Evolutionary conservation across 495 filamentous ascomycete species (phyloP).

Genomic region (Penicillium goetzii): DNA sequence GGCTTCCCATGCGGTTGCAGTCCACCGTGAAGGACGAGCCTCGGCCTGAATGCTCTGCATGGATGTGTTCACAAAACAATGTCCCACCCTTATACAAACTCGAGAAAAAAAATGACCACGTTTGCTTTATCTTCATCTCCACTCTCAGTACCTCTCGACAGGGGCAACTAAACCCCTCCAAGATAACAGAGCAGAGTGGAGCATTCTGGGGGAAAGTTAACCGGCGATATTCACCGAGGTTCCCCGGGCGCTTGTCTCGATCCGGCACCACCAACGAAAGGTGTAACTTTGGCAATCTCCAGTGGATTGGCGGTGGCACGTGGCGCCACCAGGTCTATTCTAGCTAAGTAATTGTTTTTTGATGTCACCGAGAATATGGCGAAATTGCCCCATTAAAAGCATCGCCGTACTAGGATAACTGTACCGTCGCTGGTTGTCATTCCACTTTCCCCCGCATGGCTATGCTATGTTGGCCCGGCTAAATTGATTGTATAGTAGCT

Average conservation of each 20-base stretch:
- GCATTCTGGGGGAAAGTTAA: background rate
- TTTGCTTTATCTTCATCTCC: background rate
- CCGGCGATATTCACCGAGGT: background rate
- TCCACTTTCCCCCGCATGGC: background rate
- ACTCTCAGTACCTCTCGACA: background rate
- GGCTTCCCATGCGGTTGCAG: no score
- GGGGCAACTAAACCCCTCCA: background rate
- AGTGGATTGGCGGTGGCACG: background rate
- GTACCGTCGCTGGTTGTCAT: background rate
- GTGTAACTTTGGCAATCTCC: background rate
- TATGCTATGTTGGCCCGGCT: background rate
- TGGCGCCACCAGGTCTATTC: background rate
- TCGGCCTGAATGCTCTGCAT: background rate
- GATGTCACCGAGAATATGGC: slow-evolving; percentile 2
- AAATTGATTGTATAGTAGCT: background rate
- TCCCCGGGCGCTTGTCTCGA: slow-evolving; percentile 1
- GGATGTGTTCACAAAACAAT: background rate
- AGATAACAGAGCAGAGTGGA: background rate
- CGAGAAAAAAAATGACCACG: background rate
- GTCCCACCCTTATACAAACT: background rate
- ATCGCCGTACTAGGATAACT: background rate
- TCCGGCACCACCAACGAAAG: background rate
- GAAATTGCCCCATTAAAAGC: background rate
- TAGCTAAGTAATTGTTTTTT: background rate
- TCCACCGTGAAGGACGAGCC: background rate